Evolutionary conservation across 1,284 basidiomycete species (phyloP).

Genomic region (Xerocomus nothofagi): DNA sequence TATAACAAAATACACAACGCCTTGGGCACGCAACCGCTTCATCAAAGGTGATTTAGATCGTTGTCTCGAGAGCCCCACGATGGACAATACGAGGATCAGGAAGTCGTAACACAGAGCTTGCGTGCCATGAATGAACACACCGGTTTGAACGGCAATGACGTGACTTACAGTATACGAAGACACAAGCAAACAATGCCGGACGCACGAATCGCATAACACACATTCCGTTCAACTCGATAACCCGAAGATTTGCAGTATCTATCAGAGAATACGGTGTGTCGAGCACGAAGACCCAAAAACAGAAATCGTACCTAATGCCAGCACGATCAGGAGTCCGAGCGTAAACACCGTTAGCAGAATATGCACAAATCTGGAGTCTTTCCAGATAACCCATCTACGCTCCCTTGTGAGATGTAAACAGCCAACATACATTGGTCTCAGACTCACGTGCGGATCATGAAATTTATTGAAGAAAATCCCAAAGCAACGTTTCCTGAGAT

Average conservation of each 20-base stretch:
- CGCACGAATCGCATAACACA: constrained; percentile 2
- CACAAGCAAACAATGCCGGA: neutral
- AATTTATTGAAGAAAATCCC: constrained; percentile 14
- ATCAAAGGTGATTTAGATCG: constrained; percentile 16
- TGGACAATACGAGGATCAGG: constrained; percentile 19
- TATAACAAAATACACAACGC: constrained; percentile 23
- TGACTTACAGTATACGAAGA: constrained; percentile 23
- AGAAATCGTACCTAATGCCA: constrained; percentile 18
- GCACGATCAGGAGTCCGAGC: constrained; percentile 23
- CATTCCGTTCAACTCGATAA: neutral
- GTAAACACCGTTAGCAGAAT: constrained; percentile 7
- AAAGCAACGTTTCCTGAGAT: constrained; percentile 9
- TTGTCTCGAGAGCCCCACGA: constrained; percentile 15
- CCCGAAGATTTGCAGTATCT: constrained; percentile 11
- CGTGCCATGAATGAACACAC: neutral
- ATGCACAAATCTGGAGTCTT: constrained; percentile 12
- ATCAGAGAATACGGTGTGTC: neutral
- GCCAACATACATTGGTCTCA: neutral
- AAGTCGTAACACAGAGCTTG: constrained; percentile 24
- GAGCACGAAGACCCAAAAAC: neutral
- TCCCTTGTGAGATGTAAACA: neutral
- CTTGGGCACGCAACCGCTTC: constrained; percentile 18
- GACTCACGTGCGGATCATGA: constrained; percentile 28
- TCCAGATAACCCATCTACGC: constrained; percentile 31
- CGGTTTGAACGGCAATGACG: neutral